Evolutionary conservation across 2,329 filamentous ascomycete species (phyloP), one percentile per base, ranked within the genome.

Genomic region (Gaeumannomyces sp.): DNA sequence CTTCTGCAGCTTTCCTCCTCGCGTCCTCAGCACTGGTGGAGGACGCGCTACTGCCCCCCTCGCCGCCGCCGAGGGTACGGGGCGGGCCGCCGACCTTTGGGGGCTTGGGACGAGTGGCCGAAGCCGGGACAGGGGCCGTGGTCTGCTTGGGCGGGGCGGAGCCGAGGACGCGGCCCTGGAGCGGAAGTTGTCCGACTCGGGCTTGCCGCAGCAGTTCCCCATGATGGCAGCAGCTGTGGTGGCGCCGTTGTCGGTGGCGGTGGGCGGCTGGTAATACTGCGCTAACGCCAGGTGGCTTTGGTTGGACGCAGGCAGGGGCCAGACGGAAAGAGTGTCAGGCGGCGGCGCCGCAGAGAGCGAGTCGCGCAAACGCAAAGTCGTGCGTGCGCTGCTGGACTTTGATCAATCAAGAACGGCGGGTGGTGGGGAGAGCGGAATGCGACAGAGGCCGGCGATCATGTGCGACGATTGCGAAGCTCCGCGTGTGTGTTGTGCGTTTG

Each of bases 141-240:
- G 75, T 76, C 67, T 72, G 80, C 69, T 74, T 76, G 72, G 81
- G 74, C 27, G 80, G 79, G 7, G 81, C 79, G 53, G 87, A 81
- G 69, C 86, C 89, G 64, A 96, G 82, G 53, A 87, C 84, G 64
- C 91, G 89, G 66, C 92, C 92, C 61, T 90, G 88, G 85, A 85
- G 63, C 85, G 78, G 79, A 93, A 95, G 70, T 90, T 87, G 62
- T 66, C 64, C 68, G 85, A 78, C 38, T 85, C 79, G 66, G 81
- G 83, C 76, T 92, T 93, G 74, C 92, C 91, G 80, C 91, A 97
- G 77, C 92, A 83, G 75, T 92, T 94, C 66, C 93, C 93, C 93
- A 97, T 97, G 69, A 66, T 76, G 33, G 19, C 33, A 31, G 28
- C 33, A 29, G 10, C 16, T 11, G 14, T 33, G 31, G 31, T 35